phyloP scores from a whole-genome alignment of 441 rosid genomes.

The Populus hybrid region DNA sequence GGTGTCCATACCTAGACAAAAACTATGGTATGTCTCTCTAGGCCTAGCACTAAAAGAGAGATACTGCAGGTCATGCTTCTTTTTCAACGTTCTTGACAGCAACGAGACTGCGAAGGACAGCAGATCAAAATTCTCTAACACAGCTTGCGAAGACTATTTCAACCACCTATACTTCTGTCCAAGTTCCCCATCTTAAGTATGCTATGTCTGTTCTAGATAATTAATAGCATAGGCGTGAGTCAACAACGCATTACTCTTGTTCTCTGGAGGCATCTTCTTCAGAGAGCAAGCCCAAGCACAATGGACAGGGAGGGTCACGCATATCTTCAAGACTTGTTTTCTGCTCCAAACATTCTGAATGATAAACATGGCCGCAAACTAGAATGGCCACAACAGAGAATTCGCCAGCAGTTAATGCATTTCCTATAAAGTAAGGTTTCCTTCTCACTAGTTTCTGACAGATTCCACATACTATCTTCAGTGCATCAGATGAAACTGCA shows the following conservation, averaged over 20 bases:
- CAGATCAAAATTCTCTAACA: neutral
- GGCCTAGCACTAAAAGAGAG: neutral
- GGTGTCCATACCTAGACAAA: neutral
- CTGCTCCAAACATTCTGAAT: conserved; percentile 61
- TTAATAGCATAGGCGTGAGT: conserved; percentile 10
- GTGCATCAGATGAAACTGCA: conserved; percentile 28
- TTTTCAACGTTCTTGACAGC: neutral
- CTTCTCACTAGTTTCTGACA: conserved; percentile 49
- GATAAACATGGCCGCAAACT: conserved; percentile 67
- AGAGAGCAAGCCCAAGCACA: conserved; percentile 32
- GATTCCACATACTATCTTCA: conserved; percentile 48
- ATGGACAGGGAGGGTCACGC: conserved; percentile 50
- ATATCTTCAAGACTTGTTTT: conserved; percentile 40
- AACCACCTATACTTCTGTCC: neutral
- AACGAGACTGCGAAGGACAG: neutral
- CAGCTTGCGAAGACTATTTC: neutral
- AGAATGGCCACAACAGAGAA: conserved; percentile 52
- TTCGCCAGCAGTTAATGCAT: conserved; percentile 32
- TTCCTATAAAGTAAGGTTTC: conserved; percentile 39
- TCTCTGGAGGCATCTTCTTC: conserved; percentile 17
- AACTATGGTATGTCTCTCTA: neutral
- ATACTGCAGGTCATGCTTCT: neutral
- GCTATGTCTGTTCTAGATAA: conserved; percentile 13
- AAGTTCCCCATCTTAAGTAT: neutral
- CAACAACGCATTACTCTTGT: conserved; percentile 23